Evolutionary conservation across 129 eudicot species (phyloP), one percentile per base, ranked within the genome.

Genomic region (Flaveria robusta): DNA sequence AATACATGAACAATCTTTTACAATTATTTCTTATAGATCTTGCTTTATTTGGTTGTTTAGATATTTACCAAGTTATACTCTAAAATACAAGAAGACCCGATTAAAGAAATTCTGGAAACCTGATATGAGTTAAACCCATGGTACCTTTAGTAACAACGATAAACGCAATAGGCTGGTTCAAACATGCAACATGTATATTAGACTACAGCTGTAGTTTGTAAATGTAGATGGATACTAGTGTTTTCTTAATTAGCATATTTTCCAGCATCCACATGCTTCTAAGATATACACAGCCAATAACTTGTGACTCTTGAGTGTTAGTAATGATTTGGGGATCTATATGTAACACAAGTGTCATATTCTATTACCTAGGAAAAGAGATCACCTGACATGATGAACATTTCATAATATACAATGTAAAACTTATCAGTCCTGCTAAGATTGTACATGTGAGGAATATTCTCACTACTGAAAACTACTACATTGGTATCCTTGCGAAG

Each of bases 351-450:
- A 66, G 27, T 65, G 46, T 19, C 50, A 66, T 37, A 49, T 3
- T 41, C 71, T 41, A 66, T 18, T 51, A 43, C 72, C 56, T 29
- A 22, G 65, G 51, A 24, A 74, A 59, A 24, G 45, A 23, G 37
- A 26, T 74, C 45, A 75, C 24, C 24, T 59, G 41, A 23, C 68
- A 37, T 56, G 16, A 43, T 23, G 42, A 39, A 24, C n/a, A 43
- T 69, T 74, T 62, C 16, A 11, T 60, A 42, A 59, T 24, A 9
- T 43, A 13, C 2, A 22, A 56, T 42, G 29, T 22, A 54, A 55
- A 55, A 54, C 60, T 72, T 72, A 20, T 55, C 52, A 34, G 66
- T 18, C 37, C 5, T 15, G 77, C 52, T 72, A 72, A 54, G 67
- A 42, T 39, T 73, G 42, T 58, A 13, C 29, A 60, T 43, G 22